Percentiles rank a stretch among this genome's conserved stretches.
Conservation (phyloP, 2,329 filamentous ascomycete genomes). For the Aureobasidium sp. region DNA sequence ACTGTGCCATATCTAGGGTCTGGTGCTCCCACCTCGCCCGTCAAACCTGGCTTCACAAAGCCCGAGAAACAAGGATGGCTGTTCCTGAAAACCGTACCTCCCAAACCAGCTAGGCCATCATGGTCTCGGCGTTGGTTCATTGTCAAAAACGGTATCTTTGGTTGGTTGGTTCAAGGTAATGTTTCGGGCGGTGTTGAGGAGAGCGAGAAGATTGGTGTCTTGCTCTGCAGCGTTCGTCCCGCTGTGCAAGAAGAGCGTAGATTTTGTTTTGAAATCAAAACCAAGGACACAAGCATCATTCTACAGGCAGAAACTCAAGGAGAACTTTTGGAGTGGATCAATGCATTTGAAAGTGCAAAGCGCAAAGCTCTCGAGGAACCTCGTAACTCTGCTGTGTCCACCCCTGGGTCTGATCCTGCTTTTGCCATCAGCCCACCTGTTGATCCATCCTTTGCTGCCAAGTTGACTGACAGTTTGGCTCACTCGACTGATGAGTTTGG, state of each 20-base stretch:
- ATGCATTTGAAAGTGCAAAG: constrained; percentile 89
- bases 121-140: constrained; percentile 96
- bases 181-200: constrained; percentile 82
- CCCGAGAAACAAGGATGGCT: constrained; percentile 91
- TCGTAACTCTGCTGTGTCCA: constrained; percentile 36
- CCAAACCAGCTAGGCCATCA: constrained; percentile 80
- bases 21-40: constrained; percentile 43
- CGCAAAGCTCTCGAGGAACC: constrained; percentile 79
- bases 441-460: constrained; percentile 84
- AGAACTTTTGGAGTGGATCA: constrained; percentile 91
- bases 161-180: constrained; percentile 77
- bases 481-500: constrained; percentile 47
- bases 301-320: constrained; percentile 88
- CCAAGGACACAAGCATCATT: constrained; percentile 82
- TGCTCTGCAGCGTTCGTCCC: constrained; percentile 87
- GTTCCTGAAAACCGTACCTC: constrained; percentile 70
- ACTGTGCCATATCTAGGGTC: constrained; percentile 81
- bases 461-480: constrained; percentile 56
- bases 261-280: constrained; percentile 98
- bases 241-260: constrained; percentile 87
- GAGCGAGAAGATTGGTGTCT: constrained; percentile 89
- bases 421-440: constrained; percentile 88
- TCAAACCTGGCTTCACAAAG: constrained; percentile 45
- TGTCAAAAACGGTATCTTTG: constrained; percentile 90
- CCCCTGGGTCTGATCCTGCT: constrained; percentile 57